Base-by-base conservation (phyloP, 176 grass and related monocot species). In the Pontederia paniculata region DNA sequence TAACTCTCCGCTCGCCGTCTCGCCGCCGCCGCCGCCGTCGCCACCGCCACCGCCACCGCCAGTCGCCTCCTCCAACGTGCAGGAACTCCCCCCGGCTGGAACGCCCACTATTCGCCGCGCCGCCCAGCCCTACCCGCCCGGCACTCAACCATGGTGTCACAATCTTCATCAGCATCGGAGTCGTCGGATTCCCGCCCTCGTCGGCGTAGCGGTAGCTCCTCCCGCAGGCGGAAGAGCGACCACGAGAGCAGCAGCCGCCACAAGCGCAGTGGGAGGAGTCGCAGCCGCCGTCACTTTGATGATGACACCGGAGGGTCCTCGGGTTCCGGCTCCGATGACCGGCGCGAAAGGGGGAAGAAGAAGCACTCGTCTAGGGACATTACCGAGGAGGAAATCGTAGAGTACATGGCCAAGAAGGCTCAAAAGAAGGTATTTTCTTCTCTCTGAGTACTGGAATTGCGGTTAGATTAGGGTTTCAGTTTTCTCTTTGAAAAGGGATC, bases 371-470 rank as follows among this genome's bases (percentile, higher is more conserved):
- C 42, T 23, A 74, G 74, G 70, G 77, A 74, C 22, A 69, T 97
- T 64, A 97, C 93, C 0, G 93, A 97, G 74, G 86, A 90, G 64
- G 71, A 90, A 71, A 81, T 97, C 55, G 14, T 84, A 43, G 80
- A 90, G 64, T 90, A 97, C 77, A 79, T 76, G 80, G 80, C 79
- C 16, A 97, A 79, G 74, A 97, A 90, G 69, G 93, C 85, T 12
- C 83, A 84, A 77, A 90, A 84, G 74, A 89, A 88, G 93, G 90
- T 96, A 67, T 19, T 43, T 10, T 16, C 46, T 48, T 0, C 31
- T 50, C 44, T 41, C 20, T 57, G 14, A 18, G 5, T 10, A 9
- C 17, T 5, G 0, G 10, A 8, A 17, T 43, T 52, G 42, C 11
- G 0, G 9, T 54, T 54, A 21, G 18, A 19, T 51, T 54, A 10